These are phyloP conservation scores for Fraxinus albicans DNA, from an alignment of 305 asterid species.

Conservation along the genomic window DNA sequence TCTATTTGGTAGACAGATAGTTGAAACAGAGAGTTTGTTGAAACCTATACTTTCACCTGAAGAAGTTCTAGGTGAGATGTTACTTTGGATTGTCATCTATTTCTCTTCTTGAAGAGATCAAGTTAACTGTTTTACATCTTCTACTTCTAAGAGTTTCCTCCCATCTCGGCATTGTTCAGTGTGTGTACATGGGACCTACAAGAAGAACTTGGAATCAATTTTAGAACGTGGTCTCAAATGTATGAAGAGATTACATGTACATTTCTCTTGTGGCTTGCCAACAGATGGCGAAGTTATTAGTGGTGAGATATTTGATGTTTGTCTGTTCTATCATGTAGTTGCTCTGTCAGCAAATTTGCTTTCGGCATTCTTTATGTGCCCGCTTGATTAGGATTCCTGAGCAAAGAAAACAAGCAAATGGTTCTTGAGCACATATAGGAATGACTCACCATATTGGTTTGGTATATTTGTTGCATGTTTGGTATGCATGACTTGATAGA, in stretches of 20 bases:
- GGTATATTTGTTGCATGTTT: not conserved
- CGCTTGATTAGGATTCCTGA: not conserved
- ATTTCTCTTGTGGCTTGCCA: slow-evolving; percentile 93
- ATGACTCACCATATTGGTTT: not conserved
- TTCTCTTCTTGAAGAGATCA: slow-evolving; percentile 9
- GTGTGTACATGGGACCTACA: slow-evolving; percentile 95
- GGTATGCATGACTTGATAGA: not conserved
- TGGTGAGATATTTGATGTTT: slow-evolving; percentile 46
- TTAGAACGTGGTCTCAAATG: slow-evolving; percentile 77
- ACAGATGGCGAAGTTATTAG: slow-evolving; percentile 80
- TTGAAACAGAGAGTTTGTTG: slow-evolving; percentile 80
- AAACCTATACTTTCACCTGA: slow-evolving; percentile 73
- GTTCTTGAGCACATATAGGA: not conserved
- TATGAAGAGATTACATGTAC: slow-evolving; percentile 87
- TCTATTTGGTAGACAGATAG: slow-evolving; percentile 44
- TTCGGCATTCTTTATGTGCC: not conserved
- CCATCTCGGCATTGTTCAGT: slow-evolving; percentile 42
- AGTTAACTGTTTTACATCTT: slow-evolving; percentile 4
- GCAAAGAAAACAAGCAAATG: not conserved
- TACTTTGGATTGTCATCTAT: not conserved
- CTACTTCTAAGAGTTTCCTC: not conserved
- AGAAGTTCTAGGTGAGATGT: slow-evolving; percentile 63
- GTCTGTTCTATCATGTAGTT: not conserved
- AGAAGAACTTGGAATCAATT: slow-evolving; percentile 68
- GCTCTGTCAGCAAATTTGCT: not conserved